These are phyloP conservation scores for Fomitopsis pulvina DNA, from an alignment of 768 basidiomycete species.

Conservation along the genomic window DNA sequence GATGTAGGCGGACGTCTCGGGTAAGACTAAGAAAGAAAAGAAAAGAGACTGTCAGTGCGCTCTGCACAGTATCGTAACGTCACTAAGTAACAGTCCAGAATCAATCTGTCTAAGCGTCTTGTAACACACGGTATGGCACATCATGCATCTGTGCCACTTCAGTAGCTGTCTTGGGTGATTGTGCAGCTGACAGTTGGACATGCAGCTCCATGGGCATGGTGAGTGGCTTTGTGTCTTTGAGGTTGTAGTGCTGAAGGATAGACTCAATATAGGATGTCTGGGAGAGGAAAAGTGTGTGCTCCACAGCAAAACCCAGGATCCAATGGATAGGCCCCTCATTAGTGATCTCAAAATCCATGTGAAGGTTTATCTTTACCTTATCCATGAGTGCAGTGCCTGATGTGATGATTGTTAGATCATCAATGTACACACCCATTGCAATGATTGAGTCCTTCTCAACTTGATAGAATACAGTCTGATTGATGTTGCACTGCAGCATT, in stretches of 20 bases:
- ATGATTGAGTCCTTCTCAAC: not conserved
- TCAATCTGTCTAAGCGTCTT: too few relatives aligned
- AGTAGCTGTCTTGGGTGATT: conserved; percentile 3
- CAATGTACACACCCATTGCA: conserved; percentile 1
- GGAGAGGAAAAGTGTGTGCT: conserved; percentile 10
- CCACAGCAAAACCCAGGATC: conserved; percentile 8
- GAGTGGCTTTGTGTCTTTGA: conserved; percentile 17
- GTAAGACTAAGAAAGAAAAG: too few relatives aligned
- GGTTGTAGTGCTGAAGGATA: conserved; percentile 16
- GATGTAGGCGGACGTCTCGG: too few relatives aligned
- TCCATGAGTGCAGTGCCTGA: not conserved
- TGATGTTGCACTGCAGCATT: conserved; percentile 13
- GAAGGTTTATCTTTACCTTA: not conserved
- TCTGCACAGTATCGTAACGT: too few relatives aligned
- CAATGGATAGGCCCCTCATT: not conserved
- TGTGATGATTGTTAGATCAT: conserved; percentile 1
- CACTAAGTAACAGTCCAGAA: too few relatives aligned
- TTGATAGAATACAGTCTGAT: conserved; percentile 18
- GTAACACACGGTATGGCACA: conserved; percentile 10
- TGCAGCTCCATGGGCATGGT: conserved; percentile 18
- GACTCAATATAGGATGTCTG: conserved; percentile 18
- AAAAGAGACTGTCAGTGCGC: too few relatives aligned
- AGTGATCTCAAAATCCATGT: not conserved
- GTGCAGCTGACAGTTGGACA: conserved; percentile 2
- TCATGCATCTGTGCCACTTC: conserved; percentile 1